Evolutionary conservation across 306 rosid genomes (phyloP).

Genomic region (Mucuna pruriens): DNA sequence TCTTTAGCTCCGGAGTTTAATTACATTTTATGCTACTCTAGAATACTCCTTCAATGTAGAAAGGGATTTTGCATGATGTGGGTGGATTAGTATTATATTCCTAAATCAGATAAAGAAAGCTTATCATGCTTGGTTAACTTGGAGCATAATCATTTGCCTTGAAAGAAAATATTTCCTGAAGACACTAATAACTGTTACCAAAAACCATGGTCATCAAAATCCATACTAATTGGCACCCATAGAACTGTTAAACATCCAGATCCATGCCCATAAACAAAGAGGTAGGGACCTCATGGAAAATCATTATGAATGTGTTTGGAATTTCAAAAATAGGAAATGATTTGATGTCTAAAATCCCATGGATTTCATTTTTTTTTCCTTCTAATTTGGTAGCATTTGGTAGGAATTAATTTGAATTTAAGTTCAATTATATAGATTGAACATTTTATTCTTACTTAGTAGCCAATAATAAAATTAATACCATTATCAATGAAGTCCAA

Average conservation of each 20-base stretch:
- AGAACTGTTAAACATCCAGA: not conserved
- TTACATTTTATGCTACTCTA: not conserved
- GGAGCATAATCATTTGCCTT: not conserved
- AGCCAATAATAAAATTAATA: not conserved
- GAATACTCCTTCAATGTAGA: not conserved
- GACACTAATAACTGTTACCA: not conserved
- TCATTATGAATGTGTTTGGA: not conserved
- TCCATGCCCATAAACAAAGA: not conserved
- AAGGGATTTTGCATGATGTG: not conserved
- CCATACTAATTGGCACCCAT: not conserved
- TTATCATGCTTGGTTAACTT: not conserved
- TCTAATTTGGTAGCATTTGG: not conserved
- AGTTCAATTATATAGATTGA: not conserved
- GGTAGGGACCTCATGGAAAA: not conserved
- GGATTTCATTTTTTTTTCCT: not conserved
- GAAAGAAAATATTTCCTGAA: not conserved
- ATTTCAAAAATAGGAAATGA: not conserved
- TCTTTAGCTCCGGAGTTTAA: not conserved
- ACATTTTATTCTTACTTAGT: not conserved
- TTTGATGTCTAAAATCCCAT: not conserved
- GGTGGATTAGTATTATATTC: not conserved
- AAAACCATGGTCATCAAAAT: not conserved
- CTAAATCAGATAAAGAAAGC: slow-evolving; percentile 15
- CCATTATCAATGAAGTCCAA: not conserved
- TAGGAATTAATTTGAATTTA: not conserved